Evolutionary conservation across 2,329 filamentous ascomycete genomes (phyloP).

Genomic region (Nakataea oryzae): DNA sequence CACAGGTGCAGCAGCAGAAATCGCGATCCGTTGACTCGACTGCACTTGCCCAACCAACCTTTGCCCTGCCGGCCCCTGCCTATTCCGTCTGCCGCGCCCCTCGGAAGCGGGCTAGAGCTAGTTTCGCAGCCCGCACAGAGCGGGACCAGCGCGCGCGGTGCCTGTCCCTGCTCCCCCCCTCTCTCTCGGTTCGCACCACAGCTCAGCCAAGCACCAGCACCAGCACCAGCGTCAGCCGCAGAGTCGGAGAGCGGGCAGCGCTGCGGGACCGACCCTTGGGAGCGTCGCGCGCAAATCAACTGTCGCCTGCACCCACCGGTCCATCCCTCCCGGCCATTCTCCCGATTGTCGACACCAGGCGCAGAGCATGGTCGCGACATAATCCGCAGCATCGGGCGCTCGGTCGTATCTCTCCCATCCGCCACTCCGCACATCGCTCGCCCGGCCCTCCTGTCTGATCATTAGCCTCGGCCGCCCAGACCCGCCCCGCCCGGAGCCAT

Average conservation of each 20-base stretch:
- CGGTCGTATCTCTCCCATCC: not conserved
- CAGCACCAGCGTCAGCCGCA: not conserved
- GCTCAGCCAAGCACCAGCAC: not conserved
- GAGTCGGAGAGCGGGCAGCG: not conserved
- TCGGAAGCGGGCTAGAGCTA: not conserved
- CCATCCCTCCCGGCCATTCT: not conserved
- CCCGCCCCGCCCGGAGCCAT: slow-evolving; percentile 11
- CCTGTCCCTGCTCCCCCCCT: no score
- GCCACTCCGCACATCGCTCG: not conserved
- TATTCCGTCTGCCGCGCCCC: no score
- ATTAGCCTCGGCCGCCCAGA: slow-evolving; percentile 2
- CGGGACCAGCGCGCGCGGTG: not conserved
- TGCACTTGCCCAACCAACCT: no score
- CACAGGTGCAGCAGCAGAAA: not conserved
- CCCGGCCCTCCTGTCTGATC: not conserved
- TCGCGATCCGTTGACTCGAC: not conserved
- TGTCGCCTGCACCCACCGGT: not conserved
- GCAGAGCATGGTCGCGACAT: not conserved
- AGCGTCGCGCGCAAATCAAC: not conserved
- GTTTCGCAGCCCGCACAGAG: not conserved
- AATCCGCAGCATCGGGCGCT: not conserved
- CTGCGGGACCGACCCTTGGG: not conserved
- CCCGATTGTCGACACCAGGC: not conserved
- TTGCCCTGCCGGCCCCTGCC: not conserved
- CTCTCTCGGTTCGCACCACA: not conserved